Evolutionary conservation across 495 filamentous ascomycete species (phyloP), one percentile per base, ranked within the genome.

Genomic region (Letharia lupina): DNA sequence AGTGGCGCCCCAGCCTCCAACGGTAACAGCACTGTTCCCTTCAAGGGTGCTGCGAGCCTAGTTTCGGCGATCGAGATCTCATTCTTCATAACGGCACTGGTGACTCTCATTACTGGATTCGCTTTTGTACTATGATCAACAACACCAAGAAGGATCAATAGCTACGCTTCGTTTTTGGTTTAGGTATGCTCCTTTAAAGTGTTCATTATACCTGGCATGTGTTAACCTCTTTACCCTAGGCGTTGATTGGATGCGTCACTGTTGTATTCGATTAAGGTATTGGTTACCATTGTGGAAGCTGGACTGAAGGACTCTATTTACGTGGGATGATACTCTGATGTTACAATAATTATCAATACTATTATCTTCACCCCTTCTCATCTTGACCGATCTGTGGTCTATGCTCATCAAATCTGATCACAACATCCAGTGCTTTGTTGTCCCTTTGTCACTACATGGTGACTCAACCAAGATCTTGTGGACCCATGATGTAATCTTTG

Each of bases 271-370:
- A 61, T 66, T 60, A 18, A 47, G 57, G 64, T 66, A 61, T 52
- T 42, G 61, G 42, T 61, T 66, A 58, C 45, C 23, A 61, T 44
- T 16, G 47, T 35, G 35, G 37, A 31, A 57, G 20, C 45, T 61
- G 39, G 45, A 60, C 40, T 37, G 44, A 41, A 48, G 35, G 58
- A 66, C 64, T 50, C 61, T 45, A 61, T 60, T 59, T 60, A 61
- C 58, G 35, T 59, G 54, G 63, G 45, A 61, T 31, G 20, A 60
- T 61, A 66, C 64, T 50, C 64, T 31, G 58, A 66, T 66, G 57
- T 66, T 61, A 60, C 15, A 47, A 66, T 66, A 61, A 61, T 61
- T 23, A 60, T 61, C 57, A 66, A 66, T 66, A 66, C 64, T 50
- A 66, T 61, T 61, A 66, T 39, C 58, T 60, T 54, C 35, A 54